Base-by-base conservation (phyloP, 192 early-diverging fungal species). In the Thamnidium elegans region DNA sequence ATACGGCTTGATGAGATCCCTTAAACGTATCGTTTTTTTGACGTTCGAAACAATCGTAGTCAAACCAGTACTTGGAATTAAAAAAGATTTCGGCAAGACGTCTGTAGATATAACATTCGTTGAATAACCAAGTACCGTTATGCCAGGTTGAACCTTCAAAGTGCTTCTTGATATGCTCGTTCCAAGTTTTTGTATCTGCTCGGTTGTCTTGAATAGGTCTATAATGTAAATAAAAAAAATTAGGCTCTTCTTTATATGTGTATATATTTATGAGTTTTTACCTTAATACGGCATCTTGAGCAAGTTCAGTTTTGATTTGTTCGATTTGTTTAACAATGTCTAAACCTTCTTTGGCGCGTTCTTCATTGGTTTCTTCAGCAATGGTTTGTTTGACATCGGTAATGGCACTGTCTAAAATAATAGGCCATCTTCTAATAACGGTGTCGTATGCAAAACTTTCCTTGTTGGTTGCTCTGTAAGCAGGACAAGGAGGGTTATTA, bases 91-190 rank as follows among this genome's bases (percentile, higher is more conserved):
- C 81, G 23, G 76, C 83, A 48, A 94, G 73, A 34, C 87, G 79
- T 20, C 90, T 79, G 68, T 93, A 93, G 73, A 97, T 78, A 65
- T 90, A 92, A 66, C 92, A 89, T 72, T 97, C 95, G 62, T 82
- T 79, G 55, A 91, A 87, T 4, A 97, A 78, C 86, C 93, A 97
- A 6, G 92, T 79, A 5, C 85, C 79, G 13, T 79, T 73, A 74
- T 84, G 91, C 92, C 92, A 95, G 4, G 89, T 87, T 8, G 68
- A 73, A 7, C 52, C 59, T 11, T 75, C 45, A 50, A 89, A 90
- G 65, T 85, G 76, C 13, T 52, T 72, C 13, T 55, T 70, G 15
- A 92, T 67, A 19, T 84, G 70, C 3, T 72, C 19, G 72, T 91
- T 92, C 91, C 92, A 96, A 36, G 68, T 63, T 7, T 63, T 68